Evolutionary conservation across 805 yeast genomes (phyloP), one percentile per base, ranked within the genome.

Genomic region (Pichia thaimueangensis): DNA sequence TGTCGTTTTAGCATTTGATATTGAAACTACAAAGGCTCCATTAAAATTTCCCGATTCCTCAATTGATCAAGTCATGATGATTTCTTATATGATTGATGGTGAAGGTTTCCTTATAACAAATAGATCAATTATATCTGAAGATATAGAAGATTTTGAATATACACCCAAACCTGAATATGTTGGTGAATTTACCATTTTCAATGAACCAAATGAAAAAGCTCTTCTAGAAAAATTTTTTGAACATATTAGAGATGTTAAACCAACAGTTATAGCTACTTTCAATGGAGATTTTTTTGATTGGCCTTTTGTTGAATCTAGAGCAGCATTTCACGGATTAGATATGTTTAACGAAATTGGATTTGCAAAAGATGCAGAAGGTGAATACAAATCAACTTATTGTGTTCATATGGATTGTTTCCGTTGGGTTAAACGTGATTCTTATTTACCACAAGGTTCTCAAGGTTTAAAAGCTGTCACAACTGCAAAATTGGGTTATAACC

Each of bases 201-300:
- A 93, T 60, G 98, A 91, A 60, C 71, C 76, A 0, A 82, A 86
- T 57, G 99, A 93, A 63, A 76, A 80, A 50, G 85, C 78, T 5
- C 65, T 88, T 6, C 62, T 93, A 25, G 68, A 72, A 41, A 68
- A 86, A 44, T 93, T 94, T 57, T 94, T 86, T 59, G 96, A 86
- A 52, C 98, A 93, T 59, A 76, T 93, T 20, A 68, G 88, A 48
- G 97, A 93, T 33, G 84, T 74, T 3, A 73, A 76, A 51, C 98
- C 99, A 1, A 91, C 97, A 0, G 95, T 93, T n/a, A 93, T 94
- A 42, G 95, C 96, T 1, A 93, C 98, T 0, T 93, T 86, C 56
- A 93, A 93, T 65, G 99, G 99, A 71, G 99, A 93, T 60, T 91
- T 89, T 58, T 93, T 93, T 65, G 99, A 93, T 69, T 93, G 98